Conservation (phyloP, 2,329 filamentous ascomycete species). For the Colletotrichum sp. region DNA sequence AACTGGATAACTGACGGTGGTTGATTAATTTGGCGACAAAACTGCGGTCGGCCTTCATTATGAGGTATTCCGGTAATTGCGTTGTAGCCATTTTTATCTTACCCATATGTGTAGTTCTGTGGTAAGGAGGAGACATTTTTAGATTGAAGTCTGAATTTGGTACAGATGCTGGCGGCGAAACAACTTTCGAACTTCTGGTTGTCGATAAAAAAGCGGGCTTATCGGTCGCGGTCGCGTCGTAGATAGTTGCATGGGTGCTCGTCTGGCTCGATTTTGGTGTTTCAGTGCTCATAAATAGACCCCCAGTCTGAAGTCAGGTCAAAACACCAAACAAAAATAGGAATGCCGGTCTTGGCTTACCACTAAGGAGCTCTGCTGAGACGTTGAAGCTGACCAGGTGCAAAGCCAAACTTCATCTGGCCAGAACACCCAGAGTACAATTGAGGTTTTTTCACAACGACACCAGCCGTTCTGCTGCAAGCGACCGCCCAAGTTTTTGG, state of each 20-base stretch:
- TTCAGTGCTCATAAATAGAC: not conserved
- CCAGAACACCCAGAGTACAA: not conserved
- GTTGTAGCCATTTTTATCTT: not conserved
- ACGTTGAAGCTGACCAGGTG: not conserved
- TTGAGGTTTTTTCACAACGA: not conserved
- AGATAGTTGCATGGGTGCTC: not conserved
- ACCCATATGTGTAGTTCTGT: fast-evolving
- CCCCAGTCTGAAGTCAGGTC: not conserved
- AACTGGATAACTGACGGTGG: fast-evolving
- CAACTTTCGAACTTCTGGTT: not conserved
- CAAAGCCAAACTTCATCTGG: not conserved
- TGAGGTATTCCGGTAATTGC: fast-evolving
- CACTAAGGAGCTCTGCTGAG: not conserved
- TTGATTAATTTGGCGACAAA: not conserved
- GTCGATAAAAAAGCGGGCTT: not conserved
- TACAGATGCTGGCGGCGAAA: not conserved
- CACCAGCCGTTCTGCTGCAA: not conserved
- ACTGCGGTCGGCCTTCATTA: not conserved
- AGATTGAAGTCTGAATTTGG: not conserved
- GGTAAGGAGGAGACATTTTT: not conserved
- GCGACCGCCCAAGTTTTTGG: not conserved
- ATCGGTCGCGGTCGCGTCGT: not conserved
- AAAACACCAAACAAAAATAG: not conserved
- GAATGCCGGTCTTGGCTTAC: not conserved
- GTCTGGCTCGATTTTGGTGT: not conserved